Base-by-base conservation (phyloP, 257 asterid genomes). In the Schizonepeta tenuifolia region DNA sequence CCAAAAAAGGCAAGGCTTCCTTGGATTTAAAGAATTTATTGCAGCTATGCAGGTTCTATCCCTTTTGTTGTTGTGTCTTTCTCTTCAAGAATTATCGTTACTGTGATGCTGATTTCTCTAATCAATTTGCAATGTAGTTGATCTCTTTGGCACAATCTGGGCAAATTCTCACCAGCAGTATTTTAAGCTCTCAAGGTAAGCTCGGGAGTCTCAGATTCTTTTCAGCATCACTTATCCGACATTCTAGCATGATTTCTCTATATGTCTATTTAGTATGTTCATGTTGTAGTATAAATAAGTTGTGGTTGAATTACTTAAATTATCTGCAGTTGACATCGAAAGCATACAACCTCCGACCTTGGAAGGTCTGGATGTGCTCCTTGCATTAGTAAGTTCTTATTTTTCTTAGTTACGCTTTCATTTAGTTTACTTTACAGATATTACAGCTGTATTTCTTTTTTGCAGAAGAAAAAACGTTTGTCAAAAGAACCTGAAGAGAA, bases 91-190 rank as follows among this genome's bases (percentile, higher is more conserved):
- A 13, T 33, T 65, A 64, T 68, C 24, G 50, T 46, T 49, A 2
- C 51, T 46, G 18, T 73, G 80, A 35, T 54, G 81, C 78, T 83
- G 53, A 84, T 69, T 65, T 70, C 10, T 69, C 64, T 67, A 54
- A 1, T 28, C 10, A 61, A 65, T 71, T 73, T 71, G 24, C 60
- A 55, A 28, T 80, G 77, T 82, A 92, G 99, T 73, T 95, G 76
- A 84, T 95, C 69, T 79, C 99, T 13, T 74, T 90, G 86, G 96
- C 89, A 56, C 99, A 95, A 86, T 87, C 94, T 76, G 99, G 99
- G 61, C 86, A 83, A 82, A 61, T 83, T 17, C 76, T 88, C 65
- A 79, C 83, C 24, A 74, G 75, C 66, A 93, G 88, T 81, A 74
- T 83, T 26, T 56, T 90, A 73, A 70, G 75, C 75, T 86, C 91